Conservation (phyloP, 2,329 filamentous ascomycete species). For the Arthrobotrys conoides region DNA sequence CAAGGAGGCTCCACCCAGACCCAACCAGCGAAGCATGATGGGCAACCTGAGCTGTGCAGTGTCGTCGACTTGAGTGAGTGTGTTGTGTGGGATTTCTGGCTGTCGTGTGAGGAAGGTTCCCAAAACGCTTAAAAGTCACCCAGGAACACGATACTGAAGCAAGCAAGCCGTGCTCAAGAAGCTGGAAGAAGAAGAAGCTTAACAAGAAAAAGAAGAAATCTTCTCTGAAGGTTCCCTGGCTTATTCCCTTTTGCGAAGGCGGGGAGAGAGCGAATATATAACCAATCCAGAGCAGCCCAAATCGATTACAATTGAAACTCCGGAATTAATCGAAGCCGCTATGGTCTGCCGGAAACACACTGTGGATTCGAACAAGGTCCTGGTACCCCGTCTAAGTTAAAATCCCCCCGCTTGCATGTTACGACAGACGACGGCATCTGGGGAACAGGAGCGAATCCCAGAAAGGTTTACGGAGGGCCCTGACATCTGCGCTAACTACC, state of each 20-base stretch:
- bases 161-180: background rate
- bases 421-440: constrained; percentile 25
- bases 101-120: constrained; percentile 4
- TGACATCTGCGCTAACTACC: background rate
- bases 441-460: constrained; percentile 2
- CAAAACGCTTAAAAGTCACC: background rate
- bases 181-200: constrained; percentile 3
- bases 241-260: background rate
- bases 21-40: constrained; percentile 52
- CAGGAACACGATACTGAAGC: background rate
- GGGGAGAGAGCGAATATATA: constrained; percentile 32
- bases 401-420: constrained; percentile 42
- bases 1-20: constrained; percentile 40
- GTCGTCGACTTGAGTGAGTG: constrained; percentile 2
- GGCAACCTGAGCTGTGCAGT: constrained; percentile 4
- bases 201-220: constrained; percentile 1
- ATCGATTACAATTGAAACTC: constrained; percentile 8
- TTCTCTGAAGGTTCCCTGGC: background rate
- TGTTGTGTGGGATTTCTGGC: constrained; percentile 24
- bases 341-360: constrained; percentile 40
- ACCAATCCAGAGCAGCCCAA: constrained; percentile 3
- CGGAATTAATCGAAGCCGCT: constrained; percentile 17
- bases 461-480: background rate
- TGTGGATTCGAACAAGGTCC: constrained; percentile 33
- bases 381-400: background rate